Conservation (phyloP, 2,329 filamentous ascomycete species). For the Capronia coronata region DNA sequence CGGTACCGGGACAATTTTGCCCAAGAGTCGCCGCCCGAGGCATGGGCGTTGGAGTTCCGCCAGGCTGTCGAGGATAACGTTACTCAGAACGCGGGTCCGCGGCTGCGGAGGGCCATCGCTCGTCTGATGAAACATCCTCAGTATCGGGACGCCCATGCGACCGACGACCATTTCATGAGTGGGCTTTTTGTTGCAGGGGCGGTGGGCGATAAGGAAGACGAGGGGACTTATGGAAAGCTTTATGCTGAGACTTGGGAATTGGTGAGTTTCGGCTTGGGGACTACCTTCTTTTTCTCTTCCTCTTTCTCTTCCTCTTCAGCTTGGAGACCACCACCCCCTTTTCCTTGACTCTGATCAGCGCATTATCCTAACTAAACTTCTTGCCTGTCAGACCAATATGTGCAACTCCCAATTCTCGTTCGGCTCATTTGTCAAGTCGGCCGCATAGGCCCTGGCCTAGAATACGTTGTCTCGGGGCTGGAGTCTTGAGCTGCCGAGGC, state of each 20-base stretch:
- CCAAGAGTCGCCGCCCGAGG: constrained; percentile 52
- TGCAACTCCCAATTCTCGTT: not conserved
- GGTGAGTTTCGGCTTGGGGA: constrained; percentile 1
- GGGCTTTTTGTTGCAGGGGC: constrained; percentile 57
- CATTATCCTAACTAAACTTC: no score
- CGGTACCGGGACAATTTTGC: constrained; percentile 58
- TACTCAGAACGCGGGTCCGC: constrained; percentile 49
- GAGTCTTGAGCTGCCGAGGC: no score
- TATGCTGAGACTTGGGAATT: constrained; percentile 57
- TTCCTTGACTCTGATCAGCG: no score
- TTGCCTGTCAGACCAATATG: not conserved
- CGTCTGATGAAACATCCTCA: constrained; percentile 62
- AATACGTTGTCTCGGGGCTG: no score
- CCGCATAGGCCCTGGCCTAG: no score
- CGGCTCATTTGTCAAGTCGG: no score
- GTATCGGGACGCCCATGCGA: constrained; percentile 61
- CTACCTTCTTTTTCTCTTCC: no score
- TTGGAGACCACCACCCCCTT: no score
- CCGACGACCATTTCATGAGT: constrained; percentile 65
- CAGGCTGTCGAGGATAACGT: constrained; percentile 59
- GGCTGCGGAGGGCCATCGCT: constrained; percentile 50
- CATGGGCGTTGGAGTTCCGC: constrained; percentile 58
- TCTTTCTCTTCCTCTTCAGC: no score
- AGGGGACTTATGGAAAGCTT: constrained; percentile 38
- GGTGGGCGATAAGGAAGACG: constrained; percentile 45